Conservation (phyloP, 345 rosid species). For the Camelina neglecta region DNA sequence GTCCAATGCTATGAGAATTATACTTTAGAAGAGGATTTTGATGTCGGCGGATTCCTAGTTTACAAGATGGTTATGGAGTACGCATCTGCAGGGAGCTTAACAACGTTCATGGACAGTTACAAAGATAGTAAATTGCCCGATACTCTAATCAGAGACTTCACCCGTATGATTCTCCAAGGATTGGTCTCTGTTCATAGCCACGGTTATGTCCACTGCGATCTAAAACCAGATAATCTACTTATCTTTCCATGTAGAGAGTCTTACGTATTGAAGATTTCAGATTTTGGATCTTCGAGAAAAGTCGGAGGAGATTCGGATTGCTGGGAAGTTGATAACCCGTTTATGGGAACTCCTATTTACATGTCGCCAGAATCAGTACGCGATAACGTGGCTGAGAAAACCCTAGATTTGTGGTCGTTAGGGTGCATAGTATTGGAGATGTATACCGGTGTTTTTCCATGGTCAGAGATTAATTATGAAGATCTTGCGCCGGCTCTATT, state of each 20-base stretch:
- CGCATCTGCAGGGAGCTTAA: not conserved
- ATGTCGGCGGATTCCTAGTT: not conserved
- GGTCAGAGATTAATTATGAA: not conserved
- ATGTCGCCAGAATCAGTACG: slow-evolving; percentile 42
- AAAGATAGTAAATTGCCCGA: not conserved
- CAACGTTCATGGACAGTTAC: not conserved
- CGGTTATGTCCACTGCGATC: slow-evolving; percentile 37
- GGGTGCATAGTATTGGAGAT: slow-evolving; percentile 35
- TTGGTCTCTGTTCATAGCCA: slow-evolving; percentile 19
- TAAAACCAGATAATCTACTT: slow-evolving; percentile 30
- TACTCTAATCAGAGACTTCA: slow-evolving; percentile 2
- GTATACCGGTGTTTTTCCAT: not conserved
- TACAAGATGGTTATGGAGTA: slow-evolving; percentile 30
- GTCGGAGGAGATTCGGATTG: not conserved
- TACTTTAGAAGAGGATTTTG: slow-evolving; percentile 5
- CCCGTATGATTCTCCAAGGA: slow-evolving; percentile 35
- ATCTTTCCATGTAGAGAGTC: slow-evolving; percentile 18
- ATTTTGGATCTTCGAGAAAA: slow-evolving; percentile 21
- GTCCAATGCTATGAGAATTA: slow-evolving; percentile 21
- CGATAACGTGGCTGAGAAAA: not conserved
- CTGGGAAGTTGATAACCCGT: slow-evolving; percentile 11
- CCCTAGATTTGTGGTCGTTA: slow-evolving; percentile 35
- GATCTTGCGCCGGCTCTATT: not conserved
- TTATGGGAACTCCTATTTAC: slow-evolving; percentile 25
- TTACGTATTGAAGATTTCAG: slow-evolving; percentile 23